These are phyloP conservation scores for Trametes gibbosa DNA, from an alignment of 768 basidiomycete species.

Conservation along the genomic window DNA sequence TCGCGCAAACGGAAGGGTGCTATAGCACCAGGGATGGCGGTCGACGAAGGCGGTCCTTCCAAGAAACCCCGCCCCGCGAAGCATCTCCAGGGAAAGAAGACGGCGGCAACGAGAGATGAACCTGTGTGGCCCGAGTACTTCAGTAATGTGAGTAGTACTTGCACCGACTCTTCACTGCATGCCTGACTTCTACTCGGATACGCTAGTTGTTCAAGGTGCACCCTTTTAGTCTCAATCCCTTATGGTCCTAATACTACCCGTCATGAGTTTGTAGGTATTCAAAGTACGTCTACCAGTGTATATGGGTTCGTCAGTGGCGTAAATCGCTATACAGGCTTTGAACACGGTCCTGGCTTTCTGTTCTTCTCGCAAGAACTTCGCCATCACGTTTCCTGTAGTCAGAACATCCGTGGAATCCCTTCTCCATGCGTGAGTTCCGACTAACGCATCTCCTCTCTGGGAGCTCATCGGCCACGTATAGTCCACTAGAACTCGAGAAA, in stretches of 20 bases:
- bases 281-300: slow-evolving; percentile 32
- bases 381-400: slow-evolving; percentile 74
- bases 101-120: not conserved
- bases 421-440: slow-evolving; percentile 57
- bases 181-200: not conserved
- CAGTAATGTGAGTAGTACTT: slow-evolving; percentile 16
- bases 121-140: slow-evolving; percentile 31
- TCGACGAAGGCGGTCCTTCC: not conserved
- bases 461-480: slow-evolving; percentile 27
- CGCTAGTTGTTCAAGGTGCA: slow-evolving; percentile 57
- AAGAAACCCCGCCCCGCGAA: slow-evolving; percentile 22
- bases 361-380: slow-evolving; percentile 75
- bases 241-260: no score
- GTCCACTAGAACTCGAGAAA: slow-evolving; percentile 72
- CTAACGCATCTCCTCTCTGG: not conserved
- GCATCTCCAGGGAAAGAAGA: slow-evolving; percentile 9
- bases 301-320: not conserved
- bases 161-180: not conserved
- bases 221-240: not conserved
- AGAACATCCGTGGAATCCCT: slow-evolving; percentile 78
- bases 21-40: not conserved
- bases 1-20: slow-evolving; percentile 7
- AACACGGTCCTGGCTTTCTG: slow-evolving; percentile 90
- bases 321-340: slow-evolving; percentile 52
- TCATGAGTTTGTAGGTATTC: slow-evolving; percentile 36